Conservation (phyloP, 192 early-diverging fungal species). For the Podila epicladia region DNA sequence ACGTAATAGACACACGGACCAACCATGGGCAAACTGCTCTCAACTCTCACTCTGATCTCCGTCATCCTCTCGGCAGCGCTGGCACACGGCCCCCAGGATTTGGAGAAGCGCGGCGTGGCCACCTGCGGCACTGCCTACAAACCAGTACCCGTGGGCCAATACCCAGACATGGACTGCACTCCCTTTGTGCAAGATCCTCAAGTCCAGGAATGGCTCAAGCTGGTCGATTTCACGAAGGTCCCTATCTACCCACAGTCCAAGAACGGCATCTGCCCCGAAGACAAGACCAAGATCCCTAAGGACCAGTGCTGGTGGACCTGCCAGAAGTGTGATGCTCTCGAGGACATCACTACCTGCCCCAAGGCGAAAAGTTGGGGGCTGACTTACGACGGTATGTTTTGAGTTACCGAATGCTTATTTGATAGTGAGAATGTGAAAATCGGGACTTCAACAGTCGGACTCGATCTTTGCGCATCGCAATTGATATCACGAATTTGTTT, state of each 20-base stretch:
- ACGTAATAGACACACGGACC: too few species aligned
- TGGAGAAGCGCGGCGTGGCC: constrained; percentile 36
- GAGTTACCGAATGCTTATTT: too few species aligned
- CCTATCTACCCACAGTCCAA: constrained; percentile 36
- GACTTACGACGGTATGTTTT: constrained; percentile 47
- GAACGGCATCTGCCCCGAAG: constrained; percentile 32
- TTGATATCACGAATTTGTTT: too few species aligned
- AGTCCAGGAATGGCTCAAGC: constrained; percentile 27
- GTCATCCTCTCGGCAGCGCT: neutral
- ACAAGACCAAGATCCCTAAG: constrained; percentile 29
- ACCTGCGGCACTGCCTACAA: constrained; percentile 17
- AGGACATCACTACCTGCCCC: constrained; percentile 56
- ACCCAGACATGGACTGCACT: constrained; percentile 42
- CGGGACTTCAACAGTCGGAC: too few species aligned
- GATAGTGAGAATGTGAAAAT: too few species aligned
- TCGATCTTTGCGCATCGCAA: too few species aligned
- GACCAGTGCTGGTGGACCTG: constrained; percentile 66
- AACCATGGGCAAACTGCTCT: too few species aligned
- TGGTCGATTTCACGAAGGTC: constrained; percentile 42
- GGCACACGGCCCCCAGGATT: constrained; percentile 1
- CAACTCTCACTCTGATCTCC: constrained; percentile 13
- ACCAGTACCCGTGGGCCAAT: constrained; percentile 22
- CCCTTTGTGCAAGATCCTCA: constrained; percentile 42
- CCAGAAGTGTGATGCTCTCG: constrained; percentile 52
- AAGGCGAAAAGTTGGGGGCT: constrained; percentile 60